Evolutionary conservation across 108 stramenopile species (phyloP).

Genomic region (Epipyxis sp.): DNA sequence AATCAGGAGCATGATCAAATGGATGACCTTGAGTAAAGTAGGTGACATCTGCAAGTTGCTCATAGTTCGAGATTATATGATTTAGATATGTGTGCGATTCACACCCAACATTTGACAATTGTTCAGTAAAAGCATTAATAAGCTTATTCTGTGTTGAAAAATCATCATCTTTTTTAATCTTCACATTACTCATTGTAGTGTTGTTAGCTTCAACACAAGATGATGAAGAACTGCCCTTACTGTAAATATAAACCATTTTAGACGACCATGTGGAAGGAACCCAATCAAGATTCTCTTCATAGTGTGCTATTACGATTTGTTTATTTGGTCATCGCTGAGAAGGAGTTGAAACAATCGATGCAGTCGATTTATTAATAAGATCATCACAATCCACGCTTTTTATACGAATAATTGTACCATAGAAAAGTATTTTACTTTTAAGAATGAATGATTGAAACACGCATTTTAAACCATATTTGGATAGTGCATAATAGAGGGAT

Average conservation of each 20-base stretch:
- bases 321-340: background rate
- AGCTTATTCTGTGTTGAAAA: background rate
- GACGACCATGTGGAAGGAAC: background rate
- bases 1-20: constrained; percentile 6
- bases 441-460: background rate
- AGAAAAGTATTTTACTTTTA: background rate
- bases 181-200: no score
- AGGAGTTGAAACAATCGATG: background rate
- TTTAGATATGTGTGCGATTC: constrained; percentile 9
- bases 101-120: background rate
- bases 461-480: background rate
- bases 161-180: no score
- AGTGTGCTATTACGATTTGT: background rate
- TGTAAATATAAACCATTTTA: background rate
- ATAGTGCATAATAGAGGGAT: background rate
- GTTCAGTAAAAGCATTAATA: background rate
- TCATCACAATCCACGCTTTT: background rate
- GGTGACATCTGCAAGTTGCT: background rate
- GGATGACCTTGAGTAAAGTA: background rate
- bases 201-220: no score
- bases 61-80: constrained; percentile 3
- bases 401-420: background rate
- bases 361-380: background rate
- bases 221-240: background rate
- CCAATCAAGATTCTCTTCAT: background rate